Base-by-base conservation (phyloP, 495 filamentous ascomycete species). In the Penicillium goetzii region DNA sequence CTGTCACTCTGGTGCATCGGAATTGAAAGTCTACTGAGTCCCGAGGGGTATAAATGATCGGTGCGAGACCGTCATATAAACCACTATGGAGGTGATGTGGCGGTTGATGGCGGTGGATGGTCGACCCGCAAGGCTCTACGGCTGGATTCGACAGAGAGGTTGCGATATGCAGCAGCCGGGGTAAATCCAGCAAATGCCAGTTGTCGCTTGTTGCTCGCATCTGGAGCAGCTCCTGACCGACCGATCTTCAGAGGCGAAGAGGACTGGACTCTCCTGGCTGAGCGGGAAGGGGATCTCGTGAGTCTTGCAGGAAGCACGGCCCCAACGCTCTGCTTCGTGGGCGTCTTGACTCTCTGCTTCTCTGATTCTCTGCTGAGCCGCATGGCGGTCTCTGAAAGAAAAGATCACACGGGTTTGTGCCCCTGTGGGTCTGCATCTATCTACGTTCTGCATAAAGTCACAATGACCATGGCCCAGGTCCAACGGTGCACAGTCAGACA, bases 391-490 rank as follows among this genome's bases (percentile, higher is more conserved):
- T 50, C 33, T 52, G 40, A 21, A 30, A 38, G 34, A 28, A 64
- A 65, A 43, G 60, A 60, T 58, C 56, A 49, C 50, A 62, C 49
- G 47, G 43, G 21, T 53, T 56, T 47, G 54, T 52, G 61, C 45
- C 64, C 59, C 58, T 45, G 55, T 49, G 47, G 45, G 50, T 49
- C 65, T 63, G 58, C 52, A 62, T 69, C 66, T 73, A 73, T 71
- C 71, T 73, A 73, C 68, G 64, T 67, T 67, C 59, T 71, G 67
- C 64, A 69, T 60, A 68, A 70, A 60, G 54, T 60, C 34, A 63
- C 54, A 57, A 65, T 55, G 58, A 58, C 61, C 52, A 58, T 33
- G 23, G 28, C 41, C 47, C 25, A 41, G 21, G 51, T 10, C n/a
- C 21, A 47, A 50, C 8, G 43, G 23, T 55, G 52, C 52, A 52